Evolutionary conservation across 306 rosid species (phyloP).

Genomic region (Chamaecrista fasciculata): DNA sequence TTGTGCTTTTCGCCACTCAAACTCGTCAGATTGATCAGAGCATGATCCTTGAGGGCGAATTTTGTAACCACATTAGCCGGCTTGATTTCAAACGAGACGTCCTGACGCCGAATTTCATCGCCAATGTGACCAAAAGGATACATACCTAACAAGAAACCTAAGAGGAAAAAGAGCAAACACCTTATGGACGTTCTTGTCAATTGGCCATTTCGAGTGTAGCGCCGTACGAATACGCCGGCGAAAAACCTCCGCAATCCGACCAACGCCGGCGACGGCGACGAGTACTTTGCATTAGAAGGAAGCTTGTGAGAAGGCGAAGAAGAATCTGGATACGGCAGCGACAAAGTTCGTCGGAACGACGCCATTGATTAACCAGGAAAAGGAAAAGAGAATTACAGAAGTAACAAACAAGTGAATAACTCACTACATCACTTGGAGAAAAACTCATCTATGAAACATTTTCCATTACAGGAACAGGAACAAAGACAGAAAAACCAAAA

Average conservation of each 20-base stretch:
- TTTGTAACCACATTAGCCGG: slow-evolving; percentile 43
- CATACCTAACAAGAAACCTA: slow-evolving; percentile 71
- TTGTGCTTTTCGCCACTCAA: slow-evolving; percentile 21
- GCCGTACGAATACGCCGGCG: slow-evolving; percentile 40
- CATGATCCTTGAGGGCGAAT: slow-evolving; percentile 21
- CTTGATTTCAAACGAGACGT: slow-evolving; percentile 57
- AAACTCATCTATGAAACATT: no score
- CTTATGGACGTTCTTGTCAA: slow-evolving; percentile 54
- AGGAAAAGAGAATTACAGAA: not conserved
- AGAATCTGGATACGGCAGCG: slow-evolving; percentile 67
- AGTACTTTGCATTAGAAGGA: slow-evolving; percentile 44
- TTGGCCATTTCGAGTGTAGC: slow-evolving; percentile 48
- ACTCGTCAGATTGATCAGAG: slow-evolving; percentile 33
- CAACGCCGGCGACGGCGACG: slow-evolving; percentile 44
- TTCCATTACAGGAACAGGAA: no score
- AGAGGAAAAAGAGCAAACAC: slow-evolving; percentile 61
- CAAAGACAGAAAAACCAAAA: no score
- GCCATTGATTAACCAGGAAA: slow-evolving; percentile 54
- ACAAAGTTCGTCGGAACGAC: slow-evolving; percentile 78
- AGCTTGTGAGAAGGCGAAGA: slow-evolving; percentile 66
- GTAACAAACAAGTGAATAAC: no score
- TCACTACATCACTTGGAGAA: no score
- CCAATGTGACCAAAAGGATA: slow-evolving; percentile 63
- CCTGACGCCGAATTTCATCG: slow-evolving; percentile 41
- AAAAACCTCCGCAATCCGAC: slow-evolving; percentile 38